These are phyloP conservation scores for Penicillium brasilianum DNA, from an alignment of 2,329 filamentous ascomycete species.

Conservation along the genomic window DNA sequence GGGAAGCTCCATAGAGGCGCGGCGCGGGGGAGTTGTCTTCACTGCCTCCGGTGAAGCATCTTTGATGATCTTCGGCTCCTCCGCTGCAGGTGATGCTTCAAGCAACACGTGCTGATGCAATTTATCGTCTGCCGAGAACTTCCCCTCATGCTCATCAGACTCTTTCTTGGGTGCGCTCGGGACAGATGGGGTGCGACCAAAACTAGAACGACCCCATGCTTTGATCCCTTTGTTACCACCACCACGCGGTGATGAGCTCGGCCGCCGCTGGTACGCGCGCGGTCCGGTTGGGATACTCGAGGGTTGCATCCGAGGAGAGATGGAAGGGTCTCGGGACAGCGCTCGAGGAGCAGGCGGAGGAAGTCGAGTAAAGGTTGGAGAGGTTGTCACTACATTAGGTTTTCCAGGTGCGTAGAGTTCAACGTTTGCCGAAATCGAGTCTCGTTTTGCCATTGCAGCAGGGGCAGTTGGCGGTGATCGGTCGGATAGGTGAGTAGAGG, in stretches of 20 bases:
- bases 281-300: conserved; percentile 49
- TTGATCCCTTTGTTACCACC: conserved; percentile 43
- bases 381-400: conserved; percentile 27
- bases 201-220: conserved; percentile 47
- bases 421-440: conserved; percentile 22
- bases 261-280: conserved; percentile 46
- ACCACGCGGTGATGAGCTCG: conserved; percentile 35
- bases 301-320: conserved; percentile 44
- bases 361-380: conserved; percentile 34
- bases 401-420: conserved; percentile 31
- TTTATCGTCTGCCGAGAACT: conserved; percentile 27
- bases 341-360: conserved; percentile 34
- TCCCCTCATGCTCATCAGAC: conserved; percentile 36
- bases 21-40: conserved; percentile 16
- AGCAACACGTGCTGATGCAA: conserved; percentile 21
- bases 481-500: conserved; percentile 34
- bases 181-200: conserved; percentile 33
- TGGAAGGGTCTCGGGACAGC: conserved; percentile 40
- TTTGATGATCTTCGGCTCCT: conserved; percentile 14
- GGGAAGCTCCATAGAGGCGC: conserved; percentile 21
- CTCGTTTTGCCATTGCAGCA: conserved; percentile 40
- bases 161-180: conserved; percentile 38
- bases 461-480: conserved; percentile 45
- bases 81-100: neutral
- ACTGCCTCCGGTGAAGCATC: conserved; percentile 7